Evolutionary conservation across 2,329 filamentous ascomycete species (phyloP), one percentile per base, ranked within the genome.

Genomic region (Verticillium dahliae): DNA sequence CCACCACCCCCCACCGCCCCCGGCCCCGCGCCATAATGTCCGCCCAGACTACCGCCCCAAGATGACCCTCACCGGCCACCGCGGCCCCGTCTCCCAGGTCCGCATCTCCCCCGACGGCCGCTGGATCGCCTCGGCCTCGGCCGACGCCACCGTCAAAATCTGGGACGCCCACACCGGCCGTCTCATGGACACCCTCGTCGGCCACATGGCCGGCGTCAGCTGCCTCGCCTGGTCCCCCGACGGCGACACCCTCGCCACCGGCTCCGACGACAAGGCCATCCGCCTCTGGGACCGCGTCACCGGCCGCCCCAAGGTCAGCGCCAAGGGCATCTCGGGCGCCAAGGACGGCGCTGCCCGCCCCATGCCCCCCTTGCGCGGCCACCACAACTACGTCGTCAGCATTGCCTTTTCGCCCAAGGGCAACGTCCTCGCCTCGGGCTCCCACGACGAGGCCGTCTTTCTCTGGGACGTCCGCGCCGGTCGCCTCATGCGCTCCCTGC

Each of bases 401-500:
- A 81, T 99, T 38, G 92, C 93, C 6, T 98, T 98, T 74, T 94
- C 91, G n/a, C 95, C 95, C 1, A 98, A 97, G 74, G 95, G 95
- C 31, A 99, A 99, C 71, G 97, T 98, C 72, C 84, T 99, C 38
- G 95, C 93, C 15, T 96, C 91, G 67, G 95, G 95, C 13, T 96
- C 91, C 66, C 98, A 97, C 75, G 95, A 99, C 68, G 95, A 99
- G 78, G 95, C 95, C 4, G 92, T 99, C 0, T 97, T 97, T 66
- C 77, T 99, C 5, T 99, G 95, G 95, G 95, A 99, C 74, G 91
- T 98, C 14, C 85, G 95, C 14, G 91, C 92, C 0, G 93, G 92
- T 0, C 82, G 89, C 27, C 81, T 95, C 38, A 97, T 99, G 92
- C 85, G 92, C 60, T 93, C 90, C 65, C 77, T 99, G 41, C 95